Conservation (phyloP, 768 basidiomycete species). For the Rubroboletus pulcherrimus region DNA sequence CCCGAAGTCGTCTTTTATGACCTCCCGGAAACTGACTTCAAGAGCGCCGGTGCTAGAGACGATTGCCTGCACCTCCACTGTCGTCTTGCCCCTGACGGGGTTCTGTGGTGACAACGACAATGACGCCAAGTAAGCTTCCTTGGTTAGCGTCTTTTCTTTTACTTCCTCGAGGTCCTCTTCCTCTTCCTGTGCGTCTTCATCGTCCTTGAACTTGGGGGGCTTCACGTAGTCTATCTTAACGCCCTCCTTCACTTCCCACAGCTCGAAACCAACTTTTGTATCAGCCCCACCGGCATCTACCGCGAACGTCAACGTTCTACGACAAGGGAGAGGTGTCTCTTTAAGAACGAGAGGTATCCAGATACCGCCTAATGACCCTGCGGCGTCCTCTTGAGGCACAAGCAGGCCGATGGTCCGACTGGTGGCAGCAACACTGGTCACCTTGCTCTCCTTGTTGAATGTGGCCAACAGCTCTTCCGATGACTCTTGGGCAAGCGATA, state of each 20-base stretch:
- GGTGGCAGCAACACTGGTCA: conserved; percentile 50
- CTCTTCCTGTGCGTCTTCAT: conserved; percentile 47
- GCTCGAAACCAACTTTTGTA: conserved; percentile 53
- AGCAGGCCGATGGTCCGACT: conserved; percentile 61
- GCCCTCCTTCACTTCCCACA: conserved; percentile 75
- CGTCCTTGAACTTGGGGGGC: conserved; percentile 41
- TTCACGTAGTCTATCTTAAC: conserved; percentile 59
- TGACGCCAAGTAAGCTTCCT: conserved; percentile 46
- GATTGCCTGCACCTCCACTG: conserved; percentile 44
- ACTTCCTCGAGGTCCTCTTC: conserved; percentile 64
- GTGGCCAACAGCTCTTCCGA: conserved; percentile 49
- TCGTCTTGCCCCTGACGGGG: conserved; percentile 45
- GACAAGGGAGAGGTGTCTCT: conserved; percentile 68
- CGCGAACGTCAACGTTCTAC: conserved; percentile 57
- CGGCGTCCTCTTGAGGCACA: conserved; percentile 48
- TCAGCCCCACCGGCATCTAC: conserved; percentile 43
- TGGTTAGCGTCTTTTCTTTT: conserved; percentile 57
- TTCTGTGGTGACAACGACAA: conserved; percentile 35
- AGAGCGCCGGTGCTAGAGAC: conserved; percentile 34
- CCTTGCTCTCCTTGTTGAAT: conserved; percentile 42
- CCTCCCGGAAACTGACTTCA: conserved; percentile 38
- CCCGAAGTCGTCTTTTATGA: conserved; percentile 32
- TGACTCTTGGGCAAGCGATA: conserved; percentile 44
- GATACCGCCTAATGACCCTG: conserved; percentile 49
- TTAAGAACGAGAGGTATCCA: conserved; percentile 66